Percentiles rank a stretch among this genome's conserved stretches.
Evolutionary conservation across 2,329 filamentous ascomycete species (phyloP).

Genomic region (Dactylellina cionopaga): DNA sequence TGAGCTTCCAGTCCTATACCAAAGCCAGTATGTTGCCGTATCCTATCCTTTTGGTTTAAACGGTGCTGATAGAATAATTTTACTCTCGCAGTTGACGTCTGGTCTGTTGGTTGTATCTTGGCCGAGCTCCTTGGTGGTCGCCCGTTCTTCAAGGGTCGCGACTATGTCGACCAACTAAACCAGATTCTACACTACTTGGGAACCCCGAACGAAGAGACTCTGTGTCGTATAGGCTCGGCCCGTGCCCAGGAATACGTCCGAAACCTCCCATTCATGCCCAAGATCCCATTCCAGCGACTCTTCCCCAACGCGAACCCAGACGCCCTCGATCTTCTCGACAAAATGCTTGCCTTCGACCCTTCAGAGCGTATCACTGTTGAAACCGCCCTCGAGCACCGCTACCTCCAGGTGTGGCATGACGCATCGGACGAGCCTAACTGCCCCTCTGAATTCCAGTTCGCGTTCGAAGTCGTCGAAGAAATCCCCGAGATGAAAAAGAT

Average conservation of each 20-base stretch:
- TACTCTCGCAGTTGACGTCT: slow-evolving; percentile 81
- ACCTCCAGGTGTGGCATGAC: slow-evolving; percentile 98
- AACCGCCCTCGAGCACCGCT: slow-evolving; percentile 92
- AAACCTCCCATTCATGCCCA: slow-evolving; percentile 93
- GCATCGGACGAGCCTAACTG: slow-evolving; percentile 94
- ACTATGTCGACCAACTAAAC: slow-evolving; percentile 99
- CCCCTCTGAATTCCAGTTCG: slow-evolving; percentile 95
- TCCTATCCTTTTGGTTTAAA: not conserved
- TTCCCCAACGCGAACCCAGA: slow-evolving; percentile 97
- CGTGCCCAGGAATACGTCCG: slow-evolving; percentile 98
- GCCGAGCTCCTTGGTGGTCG: slow-evolving; percentile 94
- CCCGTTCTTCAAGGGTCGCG: slow-evolving; percentile 98
- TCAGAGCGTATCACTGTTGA: slow-evolving; percentile 93
- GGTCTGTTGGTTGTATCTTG: slow-evolving; percentile 98
- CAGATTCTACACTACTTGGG: slow-evolving; percentile 98
- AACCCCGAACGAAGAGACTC: slow-evolving; percentile 93
- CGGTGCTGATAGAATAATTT: not conserved
- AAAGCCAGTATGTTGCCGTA: slow-evolving; percentile 86
- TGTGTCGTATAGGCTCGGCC: slow-evolving; percentile 91
- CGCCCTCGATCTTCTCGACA: slow-evolving; percentile 91
- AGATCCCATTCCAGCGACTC: slow-evolving; percentile 85
- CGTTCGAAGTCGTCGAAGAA: slow-evolving; percentile 97
- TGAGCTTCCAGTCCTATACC: slow-evolving; percentile 99
- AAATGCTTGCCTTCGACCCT: slow-evolving; percentile 97
- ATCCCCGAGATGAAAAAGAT: slow-evolving; percentile 94